Evolutionary conservation across 148 eudicot species (phyloP).

Genomic region (Camellia sinensis): DNA sequence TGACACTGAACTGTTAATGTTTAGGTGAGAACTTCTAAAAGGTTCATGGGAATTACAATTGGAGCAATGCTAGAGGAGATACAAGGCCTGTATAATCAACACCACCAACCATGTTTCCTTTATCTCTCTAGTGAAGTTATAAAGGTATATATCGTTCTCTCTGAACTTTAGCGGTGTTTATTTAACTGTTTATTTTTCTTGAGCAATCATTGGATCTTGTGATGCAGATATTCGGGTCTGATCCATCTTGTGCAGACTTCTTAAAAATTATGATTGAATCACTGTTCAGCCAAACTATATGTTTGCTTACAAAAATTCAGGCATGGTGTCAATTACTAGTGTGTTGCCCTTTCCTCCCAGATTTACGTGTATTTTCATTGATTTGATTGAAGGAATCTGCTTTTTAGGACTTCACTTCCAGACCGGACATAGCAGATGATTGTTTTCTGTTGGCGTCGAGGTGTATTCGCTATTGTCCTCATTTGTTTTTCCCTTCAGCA

Average conservation of each 20-base stretch:
- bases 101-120: constrained; percentile 96
- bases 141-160: constrained; percentile 46
- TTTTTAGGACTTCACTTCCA: constrained; percentile 75
- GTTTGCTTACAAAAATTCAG: constrained; percentile 72
- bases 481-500: constrained; percentile 71
- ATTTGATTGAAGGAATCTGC: constrained; percentile 23
- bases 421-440: constrained; percentile 98
- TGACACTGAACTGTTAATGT: constrained; percentile 16
- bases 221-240: constrained; percentile 93
- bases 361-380: background rate
- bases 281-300: constrained; percentile 80
- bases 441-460: constrained; percentile 95
- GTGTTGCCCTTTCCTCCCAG: constrained; percentile 8
- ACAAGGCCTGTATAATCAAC: constrained; percentile 81
- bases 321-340: constrained; percentile 25
- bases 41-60: constrained; percentile 91
- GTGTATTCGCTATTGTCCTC: constrained; percentile 97
- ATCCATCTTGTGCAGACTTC: constrained; percentile 85
- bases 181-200: constrained; percentile 12
- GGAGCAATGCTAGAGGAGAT: constrained; percentile 98
- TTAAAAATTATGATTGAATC: constrained; percentile 79
- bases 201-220: constrained; percentile 15
- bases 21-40: constrained; percentile 93
- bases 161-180: constrained; percentile 8
- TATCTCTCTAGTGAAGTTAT: constrained; percentile 99